Evolutionary conservation across 768 basidiomycete genomes (phyloP).

Genomic region (Mycena floridula): DNA sequence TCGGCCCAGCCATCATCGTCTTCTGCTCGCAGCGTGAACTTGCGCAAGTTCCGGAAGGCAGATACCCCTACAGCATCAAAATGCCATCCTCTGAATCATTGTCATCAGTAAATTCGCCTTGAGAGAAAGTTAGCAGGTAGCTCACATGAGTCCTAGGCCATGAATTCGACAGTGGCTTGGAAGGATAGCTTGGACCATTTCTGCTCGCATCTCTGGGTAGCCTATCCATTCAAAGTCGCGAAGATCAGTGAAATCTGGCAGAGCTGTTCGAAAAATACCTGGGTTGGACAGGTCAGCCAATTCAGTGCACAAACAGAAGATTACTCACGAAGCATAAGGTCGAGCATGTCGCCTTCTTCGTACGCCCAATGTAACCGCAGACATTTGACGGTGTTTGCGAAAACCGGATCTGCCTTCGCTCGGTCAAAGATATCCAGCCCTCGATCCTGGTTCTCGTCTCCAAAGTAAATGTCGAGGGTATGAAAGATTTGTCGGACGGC

Average conservation of each 20-base stretch:
- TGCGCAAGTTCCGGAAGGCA: slow-evolving; percentile 51
- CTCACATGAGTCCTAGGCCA: slow-evolving; percentile 54
- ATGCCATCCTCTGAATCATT: slow-evolving; percentile 53
- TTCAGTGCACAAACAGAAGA: not conserved
- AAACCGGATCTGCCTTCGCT: slow-evolving; percentile 54
- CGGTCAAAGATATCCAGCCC: slow-evolving; percentile 64
- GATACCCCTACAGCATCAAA: slow-evolving; percentile 68
- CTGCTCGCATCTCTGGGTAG: slow-evolving; percentile 63
- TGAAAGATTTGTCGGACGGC: slow-evolving; percentile 61
- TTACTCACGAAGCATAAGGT: slow-evolving; percentile 47
- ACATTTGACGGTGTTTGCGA: slow-evolving; percentile 53
- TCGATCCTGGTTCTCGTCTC: slow-evolving; percentile 55
- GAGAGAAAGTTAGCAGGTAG: slow-evolving; percentile 3
- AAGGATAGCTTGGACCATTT: slow-evolving; percentile 56
- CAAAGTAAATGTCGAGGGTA: slow-evolving; percentile 62
- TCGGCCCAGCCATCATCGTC: slow-evolving; percentile 69
- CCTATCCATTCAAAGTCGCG: slow-evolving; percentile 74
- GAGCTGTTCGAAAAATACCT: slow-evolving; percentile 58
- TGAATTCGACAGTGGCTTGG: slow-evolving; percentile 47
- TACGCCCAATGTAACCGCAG: slow-evolving; percentile 65
- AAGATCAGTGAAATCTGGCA: slow-evolving; percentile 57
- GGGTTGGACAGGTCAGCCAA: not conserved
- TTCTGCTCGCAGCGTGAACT: slow-evolving; percentile 64
- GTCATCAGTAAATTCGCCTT: not conserved
- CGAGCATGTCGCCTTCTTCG: slow-evolving; percentile 63